These are phyloP conservation scores for Cyberlindnera saturnus DNA, from an alignment of 805 yeast species.

Conservation along the genomic window DNA sequence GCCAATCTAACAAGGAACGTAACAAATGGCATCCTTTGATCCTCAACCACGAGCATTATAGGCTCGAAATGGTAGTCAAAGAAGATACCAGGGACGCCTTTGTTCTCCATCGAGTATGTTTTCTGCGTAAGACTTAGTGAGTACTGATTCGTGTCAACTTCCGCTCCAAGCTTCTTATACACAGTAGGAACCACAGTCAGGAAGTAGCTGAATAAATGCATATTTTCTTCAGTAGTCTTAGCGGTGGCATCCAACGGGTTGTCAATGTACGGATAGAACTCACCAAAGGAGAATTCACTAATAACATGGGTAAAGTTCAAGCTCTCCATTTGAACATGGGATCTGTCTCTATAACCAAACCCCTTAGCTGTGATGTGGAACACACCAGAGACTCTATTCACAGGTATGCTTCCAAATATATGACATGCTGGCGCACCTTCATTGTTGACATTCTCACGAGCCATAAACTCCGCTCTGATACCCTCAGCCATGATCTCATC, in stretches of 20 bases:
- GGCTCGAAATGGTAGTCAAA: conserved; percentile 89
- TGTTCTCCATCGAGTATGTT: conserved; percentile 13
- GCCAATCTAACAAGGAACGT: conserved; percentile 74
- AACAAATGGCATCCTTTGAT: conserved; percentile 67
- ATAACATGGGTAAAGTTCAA: conserved; percentile 81
- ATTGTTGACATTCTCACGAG: conserved; percentile 25
- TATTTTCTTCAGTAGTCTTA: conserved; percentile 42
- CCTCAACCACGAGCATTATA: conserved; percentile 60
- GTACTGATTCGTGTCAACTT: conserved; percentile 79
- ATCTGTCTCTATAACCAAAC: conserved; percentile 44
- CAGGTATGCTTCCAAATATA: conserved; percentile 75
- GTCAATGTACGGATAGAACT: conserved; percentile 75
- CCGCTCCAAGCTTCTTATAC: conserved; percentile 63
- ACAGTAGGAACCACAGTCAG: conserved; percentile 80
- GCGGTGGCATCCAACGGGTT: conserved; percentile 85
- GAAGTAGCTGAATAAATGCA: conserved; percentile 56
- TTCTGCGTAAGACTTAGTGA: conserved; percentile 54
- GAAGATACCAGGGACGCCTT: conserved; percentile 66
- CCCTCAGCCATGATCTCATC: conserved; percentile 64
- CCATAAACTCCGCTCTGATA: conserved; percentile 57
- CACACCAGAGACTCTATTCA: conserved; percentile 80
- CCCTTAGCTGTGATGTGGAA: conserved; percentile 81
- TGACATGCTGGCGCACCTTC: conserved; percentile 74
- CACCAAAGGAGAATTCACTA: conserved; percentile 86
- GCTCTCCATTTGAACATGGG: conserved; percentile 40